Evolutionary conservation across 805 yeast species (phyloP), one percentile per base, ranked within the genome.

Genomic region (Saccharomyces cerevisiae): DNA sequence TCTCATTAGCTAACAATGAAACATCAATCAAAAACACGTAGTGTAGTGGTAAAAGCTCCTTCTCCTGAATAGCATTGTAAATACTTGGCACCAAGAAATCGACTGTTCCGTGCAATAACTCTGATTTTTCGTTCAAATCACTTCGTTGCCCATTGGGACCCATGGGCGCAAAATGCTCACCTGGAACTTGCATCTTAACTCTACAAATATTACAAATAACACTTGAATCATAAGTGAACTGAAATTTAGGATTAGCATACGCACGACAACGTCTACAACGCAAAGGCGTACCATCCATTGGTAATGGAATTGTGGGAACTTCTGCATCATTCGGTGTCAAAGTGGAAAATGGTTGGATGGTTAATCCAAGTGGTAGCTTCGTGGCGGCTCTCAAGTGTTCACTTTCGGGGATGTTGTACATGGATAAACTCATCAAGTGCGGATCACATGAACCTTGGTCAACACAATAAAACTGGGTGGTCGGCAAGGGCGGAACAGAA

Each of bases 231-330:
- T 77, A 78, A 5, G 81, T 76, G 52, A 77, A 73, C 59, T 81
- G 83, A 83, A 87, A 85, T 21, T 83, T 80, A 3, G 97, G 95
- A 67, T 92, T 94, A 57, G 90, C 77, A 69, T 90, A 94, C 1
- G 96, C 81, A 53, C 97, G 81, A 72, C 99, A 94, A 57, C 98
- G 84, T 60, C 82, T 80, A 71, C 99, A 94, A 61, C 99, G 80
- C 32, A 95, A 84, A 0, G 96, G 26, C 76, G 71, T 73, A 80
- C 79, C 41, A 3, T 53, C 53, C 31, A 55, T 53, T 10, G 32
- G 29, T 17, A 51, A 43, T n/a, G 57, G 54, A n/a, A 36, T 17
- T 17, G 43, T 36, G 13, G 43, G 43, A 1, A 90, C 79, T 0
- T 71, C 71, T 1, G 79, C 81, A 14, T 78, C 84, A 36, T 36